Conservation (phyloP, 2,329 filamentous ascomycete species). For the Scedosporium dehoogii region DNA sequence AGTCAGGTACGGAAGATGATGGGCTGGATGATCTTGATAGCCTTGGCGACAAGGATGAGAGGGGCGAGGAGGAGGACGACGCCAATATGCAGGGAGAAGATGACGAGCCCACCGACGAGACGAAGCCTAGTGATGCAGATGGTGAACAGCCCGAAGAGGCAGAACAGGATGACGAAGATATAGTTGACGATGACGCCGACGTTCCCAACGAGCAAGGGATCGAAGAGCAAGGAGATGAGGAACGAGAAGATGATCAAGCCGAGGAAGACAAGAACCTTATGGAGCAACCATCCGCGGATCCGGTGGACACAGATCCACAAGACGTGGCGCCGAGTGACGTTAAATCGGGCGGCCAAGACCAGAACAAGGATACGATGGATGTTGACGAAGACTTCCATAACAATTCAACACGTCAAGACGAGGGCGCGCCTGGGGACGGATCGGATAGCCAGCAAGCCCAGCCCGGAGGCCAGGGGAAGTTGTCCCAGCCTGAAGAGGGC, state of each 20-base stretch:
- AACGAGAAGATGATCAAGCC: conserved; percentile 44
- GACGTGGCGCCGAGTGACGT: conserved; percentile 54
- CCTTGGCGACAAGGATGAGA: conserved; percentile 44
- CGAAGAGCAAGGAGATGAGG: conserved; percentile 18
- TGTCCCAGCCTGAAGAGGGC: conserved; percentile 36
- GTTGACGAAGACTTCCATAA: conserved; percentile 50
- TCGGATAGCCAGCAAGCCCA: conserved; percentile 54
- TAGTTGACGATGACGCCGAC: conserved; percentile 11
- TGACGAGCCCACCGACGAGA: conserved; percentile 40
- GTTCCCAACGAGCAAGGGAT: conserved; percentile 23
- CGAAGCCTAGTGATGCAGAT: conserved; percentile 18
- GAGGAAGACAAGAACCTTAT: conserved; percentile 29
- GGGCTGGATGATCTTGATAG: conserved; percentile 51
- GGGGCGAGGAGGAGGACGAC: conserved; percentile 46
- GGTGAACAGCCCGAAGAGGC: conserved; percentile 17
- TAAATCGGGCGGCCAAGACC: conserved; percentile 42
- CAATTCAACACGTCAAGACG: conserved; percentile 53
- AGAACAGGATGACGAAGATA: background rate
- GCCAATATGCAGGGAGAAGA: conserved; percentile 21
- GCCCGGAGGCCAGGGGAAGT: conserved; percentile 51
- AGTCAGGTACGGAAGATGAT: conserved; percentile 46
- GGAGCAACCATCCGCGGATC: conserved; percentile 22
- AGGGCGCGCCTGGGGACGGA: conserved; percentile 56
- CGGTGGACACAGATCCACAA: conserved; percentile 46
- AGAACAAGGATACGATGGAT: conserved; percentile 37